These are phyloP conservation scores for Apophysomyces trapeziformis DNA, from an alignment of 371 early-diverging fungal species.

Conservation along the genomic window DNA sequence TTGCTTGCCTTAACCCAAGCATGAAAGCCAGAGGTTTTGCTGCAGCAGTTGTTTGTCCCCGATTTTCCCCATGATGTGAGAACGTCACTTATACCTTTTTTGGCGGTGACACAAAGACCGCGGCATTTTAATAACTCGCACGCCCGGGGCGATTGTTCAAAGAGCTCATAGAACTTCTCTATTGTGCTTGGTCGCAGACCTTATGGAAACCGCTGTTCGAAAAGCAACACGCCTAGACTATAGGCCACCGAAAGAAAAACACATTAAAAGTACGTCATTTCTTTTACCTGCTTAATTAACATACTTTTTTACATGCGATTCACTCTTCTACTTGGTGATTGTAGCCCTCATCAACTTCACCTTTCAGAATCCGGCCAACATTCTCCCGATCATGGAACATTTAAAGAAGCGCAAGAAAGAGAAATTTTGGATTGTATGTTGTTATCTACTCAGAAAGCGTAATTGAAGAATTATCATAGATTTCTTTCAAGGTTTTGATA, in stretches of 20 bases:
- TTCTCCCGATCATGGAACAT: constrained; percentile 62
- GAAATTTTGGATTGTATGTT: constrained; percentile 79
- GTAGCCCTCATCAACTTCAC: constrained; percentile 55
- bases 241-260: constrained; percentile 84
- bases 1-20: no score
- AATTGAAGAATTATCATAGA: constrained; percentile 50
- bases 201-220: constrained; percentile 77
- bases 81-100: no score
- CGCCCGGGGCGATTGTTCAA: no score
- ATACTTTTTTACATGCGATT: neutral
- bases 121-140: no score
- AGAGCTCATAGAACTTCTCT: no score
- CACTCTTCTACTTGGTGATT: neutral
- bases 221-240: constrained; percentile 82
- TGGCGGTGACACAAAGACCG: no score
- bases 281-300: constrained; percentile 14
- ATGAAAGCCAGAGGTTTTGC: no score
- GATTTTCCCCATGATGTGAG: no score
- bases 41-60: no score
- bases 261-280: constrained; percentile 68
- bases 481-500: constrained; percentile 89
- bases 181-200: neutral
- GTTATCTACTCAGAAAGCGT: constrained; percentile 16
- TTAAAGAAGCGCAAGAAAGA: constrained; percentile 69
- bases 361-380: constrained; percentile 51